Percentiles rank a stretch among this genome's conserved stretches.
These are phyloP conservation scores for Fomes fomentarius DNA, from an alignment of 1,284 basidiomycete species.

Conservation along the genomic window DNA sequence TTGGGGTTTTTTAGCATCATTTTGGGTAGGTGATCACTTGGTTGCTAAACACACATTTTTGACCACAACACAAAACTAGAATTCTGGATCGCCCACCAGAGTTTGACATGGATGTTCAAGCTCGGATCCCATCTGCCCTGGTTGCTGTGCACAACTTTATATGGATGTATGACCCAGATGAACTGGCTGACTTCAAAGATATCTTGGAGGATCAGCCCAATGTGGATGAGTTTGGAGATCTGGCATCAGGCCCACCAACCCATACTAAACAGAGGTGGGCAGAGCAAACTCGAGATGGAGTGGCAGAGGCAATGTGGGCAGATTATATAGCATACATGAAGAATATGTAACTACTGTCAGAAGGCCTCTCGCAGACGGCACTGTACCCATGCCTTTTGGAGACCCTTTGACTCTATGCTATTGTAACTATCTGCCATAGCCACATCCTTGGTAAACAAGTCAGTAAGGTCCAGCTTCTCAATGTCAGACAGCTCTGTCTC, in stretches of 20 bases:
- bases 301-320: conserved; percentile 5
- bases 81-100: not conserved
- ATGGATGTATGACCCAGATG: not conserved
- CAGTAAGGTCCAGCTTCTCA: too few relatives aligned
- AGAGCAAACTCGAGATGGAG: not conserved
- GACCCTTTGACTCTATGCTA: not conserved
- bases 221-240: not conserved
- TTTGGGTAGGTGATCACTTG: not conserved
- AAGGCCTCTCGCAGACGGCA: not conserved
- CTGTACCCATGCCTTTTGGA: not conserved
- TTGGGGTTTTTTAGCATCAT: conserved; percentile 32
- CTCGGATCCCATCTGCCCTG: not conserved
- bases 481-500: too few relatives aligned
- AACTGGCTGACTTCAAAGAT: not conserved
- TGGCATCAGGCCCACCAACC: not conserved
- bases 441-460: too few relatives aligned
- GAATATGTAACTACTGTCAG: not conserved
- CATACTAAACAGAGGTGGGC: not conserved
- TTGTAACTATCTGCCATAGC: not conserved
- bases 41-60: not conserved
- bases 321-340: conserved; percentile 2
- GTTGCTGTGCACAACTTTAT: conserved; percentile 7
- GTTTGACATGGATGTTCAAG: not conserved
- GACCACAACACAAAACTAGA: not conserved
- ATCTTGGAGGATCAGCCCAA: not conserved